These are phyloP conservation scores for Exophiala sideris DNA, from an alignment of 2,329 filamentous ascomycete species.

Conservation along the genomic window DNA sequence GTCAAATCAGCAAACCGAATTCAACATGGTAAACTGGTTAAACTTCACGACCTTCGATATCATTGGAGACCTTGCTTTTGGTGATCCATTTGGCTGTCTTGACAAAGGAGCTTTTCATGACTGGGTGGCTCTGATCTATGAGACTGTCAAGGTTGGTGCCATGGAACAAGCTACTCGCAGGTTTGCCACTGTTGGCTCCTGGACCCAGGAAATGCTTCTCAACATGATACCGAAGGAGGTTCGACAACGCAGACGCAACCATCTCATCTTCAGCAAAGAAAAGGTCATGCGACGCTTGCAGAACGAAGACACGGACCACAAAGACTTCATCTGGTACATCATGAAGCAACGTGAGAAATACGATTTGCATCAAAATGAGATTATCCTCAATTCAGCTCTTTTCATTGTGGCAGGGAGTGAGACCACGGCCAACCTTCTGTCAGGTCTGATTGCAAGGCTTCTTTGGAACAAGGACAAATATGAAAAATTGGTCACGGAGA, in stretches of 20 bases:
- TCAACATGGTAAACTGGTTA: slow-evolving; percentile 19
- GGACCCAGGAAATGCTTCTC: slow-evolving; percentile 1
- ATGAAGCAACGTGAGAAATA: slow-evolving; percentile 39
- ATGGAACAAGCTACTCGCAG: slow-evolving; percentile 32
- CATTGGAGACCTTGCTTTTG: slow-evolving; percentile 33
- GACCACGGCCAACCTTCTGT: slow-evolving; percentile 28
- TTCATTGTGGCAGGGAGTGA: slow-evolving; percentile 30
- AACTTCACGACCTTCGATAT: slow-evolving; percentile 25
- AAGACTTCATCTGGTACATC: slow-evolving; percentile 22
- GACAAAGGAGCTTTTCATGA: slow-evolving; percentile 29
- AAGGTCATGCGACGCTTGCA: slow-evolving; percentile 8
- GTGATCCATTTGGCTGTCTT: slow-evolving; percentile 34
- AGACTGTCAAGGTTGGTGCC: slow-evolving; percentile 16
- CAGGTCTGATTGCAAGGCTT: slow-evolving; percentile 29
- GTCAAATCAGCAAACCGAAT: background rate
- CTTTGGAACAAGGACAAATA: slow-evolving; percentile 26
- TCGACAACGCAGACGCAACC: background rate
- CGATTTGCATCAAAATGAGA: slow-evolving; percentile 23
- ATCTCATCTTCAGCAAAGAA: slow-evolving; percentile 1
- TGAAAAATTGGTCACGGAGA: slow-evolving; percentile 27
- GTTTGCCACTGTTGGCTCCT: slow-evolving; percentile 1
- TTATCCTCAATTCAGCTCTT: slow-evolving; percentile 12
- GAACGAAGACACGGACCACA: slow-evolving; percentile 7
- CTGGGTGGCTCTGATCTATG: slow-evolving; percentile 33
- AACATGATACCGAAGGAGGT: slow-evolving; percentile 7